These are phyloP conservation scores for Aspergillus saccharolyticus DNA, from an alignment of 495 filamentous ascomycete species.

Conservation along the genomic window DNA sequence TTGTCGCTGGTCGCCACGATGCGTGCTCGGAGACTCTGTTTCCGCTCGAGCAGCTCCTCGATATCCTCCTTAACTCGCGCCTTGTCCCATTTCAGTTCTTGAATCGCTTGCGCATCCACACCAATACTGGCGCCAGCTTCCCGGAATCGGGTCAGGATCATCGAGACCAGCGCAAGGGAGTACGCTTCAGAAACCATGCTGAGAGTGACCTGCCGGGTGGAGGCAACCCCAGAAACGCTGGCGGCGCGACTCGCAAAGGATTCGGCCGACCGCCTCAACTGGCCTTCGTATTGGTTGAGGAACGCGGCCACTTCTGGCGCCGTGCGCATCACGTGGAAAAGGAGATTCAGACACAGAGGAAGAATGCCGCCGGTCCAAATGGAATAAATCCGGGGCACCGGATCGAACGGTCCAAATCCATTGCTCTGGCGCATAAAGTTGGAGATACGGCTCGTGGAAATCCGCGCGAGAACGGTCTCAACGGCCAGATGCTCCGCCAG, in stretches of 20 bases:
- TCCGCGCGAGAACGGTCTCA: slow-evolving; percentile 70
- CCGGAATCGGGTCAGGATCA: slow-evolving; percentile 58
- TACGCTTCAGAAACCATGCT: slow-evolving; percentile 70
- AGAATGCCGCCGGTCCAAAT: slow-evolving; percentile 89
- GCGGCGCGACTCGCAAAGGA: slow-evolving; percentile 49
- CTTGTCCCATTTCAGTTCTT: slow-evolving; percentile 66
- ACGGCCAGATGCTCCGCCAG: slow-evolving; percentile 86
- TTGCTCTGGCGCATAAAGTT: slow-evolving; percentile 62
- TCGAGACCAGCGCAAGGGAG: slow-evolving; percentile 65
- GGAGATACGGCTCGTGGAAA: slow-evolving; percentile 71
- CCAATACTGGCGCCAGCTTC: slow-evolving; percentile 53
- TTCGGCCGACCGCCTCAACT: slow-evolving; percentile 58
- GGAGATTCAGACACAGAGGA: slow-evolving; percentile 83
- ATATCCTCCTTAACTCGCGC: slow-evolving; percentile 68
- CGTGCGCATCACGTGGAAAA: slow-evolving; percentile 71
- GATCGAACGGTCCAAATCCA: slow-evolving; percentile 65
- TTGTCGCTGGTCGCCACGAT: slow-evolving; percentile 66
- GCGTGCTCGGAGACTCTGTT: slow-evolving; percentile 56
- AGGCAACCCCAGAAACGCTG: slow-evolving; percentile 25
- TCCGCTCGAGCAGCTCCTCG: slow-evolving; percentile 64
- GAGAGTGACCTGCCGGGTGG: slow-evolving; percentile 55
- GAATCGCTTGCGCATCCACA: slow-evolving; percentile 56
- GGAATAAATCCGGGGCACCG: slow-evolving; percentile 54
- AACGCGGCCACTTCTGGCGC: slow-evolving; percentile 81
- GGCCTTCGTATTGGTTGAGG: slow-evolving; percentile 74